Evolutionary conservation across 2,329 filamentous ascomycete genomes (phyloP).

Genomic region (Cercospora nicotianae): DNA sequence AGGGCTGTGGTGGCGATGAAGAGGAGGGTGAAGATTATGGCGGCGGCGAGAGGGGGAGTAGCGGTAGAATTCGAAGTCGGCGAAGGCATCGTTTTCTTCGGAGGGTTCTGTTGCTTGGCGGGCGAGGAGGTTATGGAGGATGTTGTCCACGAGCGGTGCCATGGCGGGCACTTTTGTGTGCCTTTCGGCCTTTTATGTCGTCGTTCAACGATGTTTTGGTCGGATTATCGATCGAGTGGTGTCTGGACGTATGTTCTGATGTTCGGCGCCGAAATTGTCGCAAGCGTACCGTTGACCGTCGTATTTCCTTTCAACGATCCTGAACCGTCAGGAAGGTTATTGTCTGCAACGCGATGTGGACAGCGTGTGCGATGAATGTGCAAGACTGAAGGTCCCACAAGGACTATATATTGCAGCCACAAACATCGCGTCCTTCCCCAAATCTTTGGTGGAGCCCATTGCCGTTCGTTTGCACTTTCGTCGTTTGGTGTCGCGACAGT

Average conservation of each 20-base stretch:
- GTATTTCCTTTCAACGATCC: neutral
- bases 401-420: neutral
- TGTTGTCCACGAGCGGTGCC: neutral
- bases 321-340: neutral
- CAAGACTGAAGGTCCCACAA: neutral
- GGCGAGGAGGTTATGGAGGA: neutral
- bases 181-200: neutral
- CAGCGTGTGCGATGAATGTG: neutral
- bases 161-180: neutral
- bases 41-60: constrained; percentile 19
- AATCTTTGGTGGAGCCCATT: neutral
- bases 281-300: neutral
- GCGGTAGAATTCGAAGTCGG: constrained; percentile 20
- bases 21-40: constrained; percentile 36
- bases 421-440: neutral
- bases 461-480: neutral
- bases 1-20: constrained; percentile 35
- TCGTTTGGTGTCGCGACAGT: neutral
- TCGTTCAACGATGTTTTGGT: neutral
- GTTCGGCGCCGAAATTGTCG: neutral
- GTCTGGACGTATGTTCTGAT: neutral
- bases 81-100: constrained; percentile 4
- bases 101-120: neutral
- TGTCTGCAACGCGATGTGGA: neutral
- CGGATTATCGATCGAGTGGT: neutral